A percentile compares a stretch with the other conserved stretches of the same genome.
Evolutionary conservation across 208 protist species (phyloP).

Genomic region (Strigomonas culicis): DNA sequence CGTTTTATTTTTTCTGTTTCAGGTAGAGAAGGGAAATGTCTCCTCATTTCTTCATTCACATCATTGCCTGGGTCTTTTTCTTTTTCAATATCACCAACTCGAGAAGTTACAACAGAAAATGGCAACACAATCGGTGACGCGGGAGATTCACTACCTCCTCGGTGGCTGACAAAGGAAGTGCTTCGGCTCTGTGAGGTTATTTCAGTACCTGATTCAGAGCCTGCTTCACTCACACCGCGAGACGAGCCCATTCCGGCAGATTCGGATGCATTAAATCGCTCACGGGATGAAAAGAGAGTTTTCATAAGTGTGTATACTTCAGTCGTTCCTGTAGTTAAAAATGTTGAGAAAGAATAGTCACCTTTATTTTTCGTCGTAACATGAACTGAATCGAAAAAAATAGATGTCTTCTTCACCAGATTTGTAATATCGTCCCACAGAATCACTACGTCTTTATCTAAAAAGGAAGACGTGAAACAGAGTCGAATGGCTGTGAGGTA

Average conservation of each 20-base stretch:
- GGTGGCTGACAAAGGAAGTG: too few species aligned
- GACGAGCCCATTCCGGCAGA: background rate
- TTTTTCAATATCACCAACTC: background rate
- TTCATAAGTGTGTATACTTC: constrained; percentile 46
- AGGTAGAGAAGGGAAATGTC: constrained; percentile 36
- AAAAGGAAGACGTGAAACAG: constrained; percentile 52
- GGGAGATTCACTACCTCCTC: background rate
- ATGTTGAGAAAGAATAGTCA: constrained; percentile 47
- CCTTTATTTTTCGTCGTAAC: constrained; percentile 19
- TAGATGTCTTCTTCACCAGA: constrained; percentile 28
- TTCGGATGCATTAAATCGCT: constrained; percentile 23
- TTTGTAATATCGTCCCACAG: constrained; percentile 35
- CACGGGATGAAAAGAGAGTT: constrained; percentile 47
- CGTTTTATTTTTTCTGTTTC: constrained; percentile 30
- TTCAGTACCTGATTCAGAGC: background rate
- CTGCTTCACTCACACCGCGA: background rate
- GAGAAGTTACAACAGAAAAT: background rate
- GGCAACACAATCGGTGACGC: background rate
- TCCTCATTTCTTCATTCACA: constrained; percentile 18
- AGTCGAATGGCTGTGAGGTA: constrained; percentile 51
- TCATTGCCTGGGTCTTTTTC: background rate
- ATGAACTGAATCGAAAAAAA: constrained; percentile 46
- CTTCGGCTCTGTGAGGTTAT: background rate
- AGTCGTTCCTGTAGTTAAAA: constrained; percentile 28
- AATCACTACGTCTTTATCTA: constrained; percentile 35